These are phyloP conservation scores for Globisporangium nodosum DNA, from an alignment of 352 stramenopile genomes.

Conservation along the genomic window DNA sequence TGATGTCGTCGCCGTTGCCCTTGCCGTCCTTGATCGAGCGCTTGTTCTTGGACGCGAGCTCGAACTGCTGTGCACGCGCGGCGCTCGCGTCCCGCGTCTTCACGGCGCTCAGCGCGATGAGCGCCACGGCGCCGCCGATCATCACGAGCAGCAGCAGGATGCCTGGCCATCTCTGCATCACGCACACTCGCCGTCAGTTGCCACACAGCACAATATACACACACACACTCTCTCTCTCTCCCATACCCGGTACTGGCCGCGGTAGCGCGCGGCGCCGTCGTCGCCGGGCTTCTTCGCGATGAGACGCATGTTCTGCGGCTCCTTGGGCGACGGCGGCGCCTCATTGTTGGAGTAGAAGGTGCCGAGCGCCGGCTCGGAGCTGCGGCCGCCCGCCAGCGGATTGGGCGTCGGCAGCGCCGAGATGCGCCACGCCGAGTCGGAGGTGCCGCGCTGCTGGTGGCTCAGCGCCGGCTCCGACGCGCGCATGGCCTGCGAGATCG, in stretches of 20 bases:
- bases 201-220: background rate
- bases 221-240: background rate
- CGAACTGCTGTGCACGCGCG: conserved; percentile 7
- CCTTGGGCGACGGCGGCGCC: conserved; percentile 2
- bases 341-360: conserved; percentile 13
- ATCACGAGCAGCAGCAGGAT: conserved; percentile 23
- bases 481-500: conserved; percentile 9
- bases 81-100: conserved; percentile 6
- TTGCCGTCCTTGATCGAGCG: conserved; percentile 22
- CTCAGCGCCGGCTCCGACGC: conserved; percentile 3
- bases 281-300: conserved; percentile 10
- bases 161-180: conserved; percentile 23
- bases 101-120: conserved; percentile 15
- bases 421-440: conserved; percentile 14
- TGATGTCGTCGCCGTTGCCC: conserved; percentile 18
- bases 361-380: conserved; percentile 7
- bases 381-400: background rate
- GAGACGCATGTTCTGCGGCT: conserved; percentile 9
- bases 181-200: background rate
- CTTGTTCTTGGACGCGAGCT: conserved; percentile 9
- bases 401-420: conserved; percentile 9
- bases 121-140: conserved; percentile 10
- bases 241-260: conserved; percentile 12
- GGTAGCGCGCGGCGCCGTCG: conserved; percentile 6
- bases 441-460: conserved; percentile 1